Conservation (phyloP, 805 yeast genomes). For the Groenewaldozyma tartarivorans region DNA sequence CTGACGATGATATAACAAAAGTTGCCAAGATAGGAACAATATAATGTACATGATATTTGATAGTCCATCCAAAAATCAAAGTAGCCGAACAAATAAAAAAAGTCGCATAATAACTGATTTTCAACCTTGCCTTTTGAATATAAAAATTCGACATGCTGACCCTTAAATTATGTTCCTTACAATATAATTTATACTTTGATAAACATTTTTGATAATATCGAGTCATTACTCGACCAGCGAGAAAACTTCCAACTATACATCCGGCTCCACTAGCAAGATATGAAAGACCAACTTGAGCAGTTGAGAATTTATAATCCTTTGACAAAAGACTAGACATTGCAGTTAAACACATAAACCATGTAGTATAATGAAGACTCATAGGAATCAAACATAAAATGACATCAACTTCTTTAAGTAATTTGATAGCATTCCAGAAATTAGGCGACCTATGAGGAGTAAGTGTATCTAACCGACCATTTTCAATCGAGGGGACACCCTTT, state of each 20-base stretch:
- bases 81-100: slow-evolving; percentile 32
- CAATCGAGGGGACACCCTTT: slow-evolving; percentile 18
- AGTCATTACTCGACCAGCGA: slow-evolving; percentile 50
- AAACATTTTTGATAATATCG: slow-evolving; percentile 33
- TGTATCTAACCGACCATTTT: slow-evolving; percentile 10
- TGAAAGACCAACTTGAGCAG: slow-evolving; percentile 56
- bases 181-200: slow-evolving; percentile 1
- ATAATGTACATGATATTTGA: slow-evolving; percentile 38
- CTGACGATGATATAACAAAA: slow-evolving; percentile 47
- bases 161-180: slow-evolving; percentile 20
- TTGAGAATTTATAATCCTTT: slow-evolving; percentile 39
- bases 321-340: slow-evolving; percentile 40
- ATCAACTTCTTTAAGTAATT: slow-evolving; percentile 18
- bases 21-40: slow-evolving; percentile 51
- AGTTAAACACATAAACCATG: slow-evolving; percentile 64
- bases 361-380: slow-evolving; percentile 52
- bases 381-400: slow-evolving; percentile 45
- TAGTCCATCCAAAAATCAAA: slow-evolving; percentile 66
- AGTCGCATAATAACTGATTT: slow-evolving; percentile 37
- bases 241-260: slow-evolving; percentile 50
- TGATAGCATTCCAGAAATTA: slow-evolving; percentile 5
- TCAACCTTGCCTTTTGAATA: slow-evolving; percentile 45
- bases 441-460: slow-evolving; percentile 4
- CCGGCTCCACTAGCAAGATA: slow-evolving; percentile 69
- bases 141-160: slow-evolving; percentile 38